Evolutionary conservation across 352 stramenopile species (phyloP), one percentile per base, ranked within the genome.

Genomic region (Paralagenidium karlingii): DNA sequence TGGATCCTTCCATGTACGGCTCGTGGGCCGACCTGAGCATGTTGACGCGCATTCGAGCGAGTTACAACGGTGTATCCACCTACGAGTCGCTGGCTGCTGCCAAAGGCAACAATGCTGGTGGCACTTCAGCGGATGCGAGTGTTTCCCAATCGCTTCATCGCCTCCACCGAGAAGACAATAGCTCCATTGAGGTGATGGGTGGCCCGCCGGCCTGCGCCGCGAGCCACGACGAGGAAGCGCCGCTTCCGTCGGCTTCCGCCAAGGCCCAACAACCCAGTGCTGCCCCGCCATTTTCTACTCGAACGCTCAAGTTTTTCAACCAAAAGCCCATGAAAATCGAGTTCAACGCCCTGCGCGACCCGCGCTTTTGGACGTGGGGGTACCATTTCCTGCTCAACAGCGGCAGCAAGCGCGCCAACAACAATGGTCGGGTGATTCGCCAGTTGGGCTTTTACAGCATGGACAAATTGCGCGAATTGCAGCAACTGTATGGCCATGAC

Each of bases 351-450:
- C 53, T 86, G 27, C 49, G 70, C 18, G 78, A 91, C 49, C 69
- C 78, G 30, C 75, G 75, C 43, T 89, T 89, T 43, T 91, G 78
- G 78, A 85, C 85, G 43, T 91, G 78, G 78, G 78, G 78, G 11
- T 59, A 80, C 28, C 73, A 87, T 41, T 91, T 89, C 43, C 80
- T 81, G 58, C 68, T 74, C 51, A 88, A 86, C 46, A 79, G 61
- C 24, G 88, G 83, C 49, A 84, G 80, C 43, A 45, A 59, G 16
- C 59, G 66, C 3, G 76, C 75, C 20, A 82, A 88, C 47, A 68
- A 82, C 34, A 76, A 88, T 45, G 70, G 65, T 24, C 75, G 78
- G 34, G 82, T 68, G 3, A 86, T 89, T 48, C 75, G 78, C 20
- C 73, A 91, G 38, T 47, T 91, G 11, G 78, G 74, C 0, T 91